Evolutionary conservation across 805 yeast species (phyloP), one percentile per base, ranked within the genome.

Genomic region (Yarrowia sp.): DNA sequence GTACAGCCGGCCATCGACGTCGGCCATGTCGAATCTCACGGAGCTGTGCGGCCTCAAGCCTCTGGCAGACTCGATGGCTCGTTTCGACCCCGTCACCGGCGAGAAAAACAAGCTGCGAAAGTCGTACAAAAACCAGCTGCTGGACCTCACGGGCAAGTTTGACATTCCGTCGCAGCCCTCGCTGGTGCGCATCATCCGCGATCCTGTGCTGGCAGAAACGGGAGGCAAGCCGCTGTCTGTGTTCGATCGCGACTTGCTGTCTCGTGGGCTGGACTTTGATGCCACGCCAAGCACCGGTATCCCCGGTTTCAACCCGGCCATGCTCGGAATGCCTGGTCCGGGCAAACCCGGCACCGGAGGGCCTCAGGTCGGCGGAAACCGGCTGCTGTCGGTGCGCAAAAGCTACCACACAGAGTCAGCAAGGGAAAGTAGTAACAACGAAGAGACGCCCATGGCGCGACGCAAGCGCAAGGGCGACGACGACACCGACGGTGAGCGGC

Each of bases 51-150:
- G 86, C 1, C 76, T 95, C 43, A 82, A 83, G 41, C 82, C 81
- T 1, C 77, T 92, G 14, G 89, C 97, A 0, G 80, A 83, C 64
- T 86, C 96, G 3, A 87, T 95, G 46, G 96, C 97, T 1, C 82
- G 99, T 71, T 82, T 87, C 11, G 92, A 90, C 71, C 87, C 91
- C 2, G 96, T 88, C 71, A 97, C 97, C 0, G 83, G 95, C 0
- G 92, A 90, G 70, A 97, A 97, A 64, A 92, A 92, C 40, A 95
- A 95, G 76, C 82, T 95, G 64, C 82, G 99, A 70, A 95, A 95
- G 76, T 91, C 98, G 0, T 95, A 95, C 77, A 95, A 95, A 75
- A 92, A 92, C 68, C 98, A 93, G 73, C 88, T 95, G 14, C 80
- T 83, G 40, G 98, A 92, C 69, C 78, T 95, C 30, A 89, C 97